Conservation (phyloP, 2,329 filamentous ascomycete genomes). For the Paradendryphiella salina region DNA sequence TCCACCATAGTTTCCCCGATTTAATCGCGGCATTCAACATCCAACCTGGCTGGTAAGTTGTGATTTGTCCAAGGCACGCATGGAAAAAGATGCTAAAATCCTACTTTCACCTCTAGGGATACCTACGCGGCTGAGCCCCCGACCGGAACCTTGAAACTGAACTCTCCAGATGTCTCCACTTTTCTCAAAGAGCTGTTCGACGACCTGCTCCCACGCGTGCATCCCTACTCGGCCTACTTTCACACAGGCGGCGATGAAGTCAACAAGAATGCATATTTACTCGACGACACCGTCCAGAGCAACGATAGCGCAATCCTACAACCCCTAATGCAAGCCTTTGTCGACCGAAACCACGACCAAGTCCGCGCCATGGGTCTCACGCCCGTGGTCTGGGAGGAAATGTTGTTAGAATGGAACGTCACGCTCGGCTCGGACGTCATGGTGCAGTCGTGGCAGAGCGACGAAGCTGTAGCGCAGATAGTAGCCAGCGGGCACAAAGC, state of each 20-base stretch:
- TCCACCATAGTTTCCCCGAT: conserved; percentile 69
- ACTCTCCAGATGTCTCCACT: conserved; percentile 67
- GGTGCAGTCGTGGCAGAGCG: conserved; percentile 77
- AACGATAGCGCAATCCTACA: conserved; percentile 67
- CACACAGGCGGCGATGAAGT: conserved; percentile 89
- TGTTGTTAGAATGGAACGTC: conserved; percentile 76
- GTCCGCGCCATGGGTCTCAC: conserved; percentile 66
- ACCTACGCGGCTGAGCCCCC: conserved; percentile 60
- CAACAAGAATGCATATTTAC: conserved; percentile 71
- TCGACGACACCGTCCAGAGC: conserved; percentile 70
- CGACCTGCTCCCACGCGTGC: conserved; percentile 68
- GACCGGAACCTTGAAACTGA: conserved; percentile 71
- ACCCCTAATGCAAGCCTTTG: conserved; percentile 76
- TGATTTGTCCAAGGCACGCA: too few relatives aligned
- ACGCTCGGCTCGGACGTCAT: conserved; percentile 71
- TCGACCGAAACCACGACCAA: conserved; percentile 69
- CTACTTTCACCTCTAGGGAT: conserved; percentile 26
- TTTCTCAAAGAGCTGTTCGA: conserved; percentile 73
- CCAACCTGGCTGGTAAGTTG: conserved; percentile 52
- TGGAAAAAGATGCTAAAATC: too few relatives aligned
- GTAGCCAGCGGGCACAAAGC: conserved; percentile 68
- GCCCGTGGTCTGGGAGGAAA: conserved; percentile 88
- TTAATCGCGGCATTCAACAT: conserved; percentile 67
- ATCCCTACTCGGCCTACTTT: conserved; percentile 72
- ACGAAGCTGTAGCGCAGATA: conserved; percentile 62